Evolutionary conservation across 108 stramenopile genomes (phyloP), one percentile per base, ranked within the genome.

Genomic region (Nitzschia sp.): DNA sequence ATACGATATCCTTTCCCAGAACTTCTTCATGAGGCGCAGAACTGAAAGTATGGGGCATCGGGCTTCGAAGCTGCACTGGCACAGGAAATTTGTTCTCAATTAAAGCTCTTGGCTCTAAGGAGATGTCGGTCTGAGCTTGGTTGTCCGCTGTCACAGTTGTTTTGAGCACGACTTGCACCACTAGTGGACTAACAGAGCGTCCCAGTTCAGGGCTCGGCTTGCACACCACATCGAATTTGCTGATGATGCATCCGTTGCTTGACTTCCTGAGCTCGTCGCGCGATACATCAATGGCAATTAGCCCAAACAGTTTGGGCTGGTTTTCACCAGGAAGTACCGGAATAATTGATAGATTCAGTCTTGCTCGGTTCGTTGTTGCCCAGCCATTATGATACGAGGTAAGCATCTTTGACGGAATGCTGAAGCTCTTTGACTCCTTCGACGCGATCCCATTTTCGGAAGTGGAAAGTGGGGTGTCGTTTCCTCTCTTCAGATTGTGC

Each of bases 41-140:
- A 56, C 67, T 82, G 66, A 80, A 89, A 36, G 88, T 92, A 48
- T 85, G 84, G 18, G 91, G 94, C 91, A 95, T 92, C 8, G 90
- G 94, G 29, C 90, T 92, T 24, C 84, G 78, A 9, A 92, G 54
- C 33, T 75, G 68, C 3, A 91, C 64, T 8, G 64, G 47, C 28
- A 95, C 70, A 17, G 91, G 91, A 24, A 93, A 59, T 24, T 69
- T 77, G 68, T 95, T 95, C 33, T 74, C 75, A 18, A 95, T 64
- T 26, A 84, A 29, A 13, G 83, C 72, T 58, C 91, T 79, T 31
- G 94, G 94, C 56, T 82, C 75, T 13, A 95, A 67, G 23, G 60
- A 82, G 9, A 91, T 62, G 28, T 85, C 77, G 36, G 92, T 61
- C 49, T 84, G 77, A 34, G 84, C 82, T 47, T 83, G 66, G 30